These are phyloP conservation scores for Eucalyptus microcorys DNA, from an alignment of 345 rosid species.

Conservation along the genomic window DNA sequence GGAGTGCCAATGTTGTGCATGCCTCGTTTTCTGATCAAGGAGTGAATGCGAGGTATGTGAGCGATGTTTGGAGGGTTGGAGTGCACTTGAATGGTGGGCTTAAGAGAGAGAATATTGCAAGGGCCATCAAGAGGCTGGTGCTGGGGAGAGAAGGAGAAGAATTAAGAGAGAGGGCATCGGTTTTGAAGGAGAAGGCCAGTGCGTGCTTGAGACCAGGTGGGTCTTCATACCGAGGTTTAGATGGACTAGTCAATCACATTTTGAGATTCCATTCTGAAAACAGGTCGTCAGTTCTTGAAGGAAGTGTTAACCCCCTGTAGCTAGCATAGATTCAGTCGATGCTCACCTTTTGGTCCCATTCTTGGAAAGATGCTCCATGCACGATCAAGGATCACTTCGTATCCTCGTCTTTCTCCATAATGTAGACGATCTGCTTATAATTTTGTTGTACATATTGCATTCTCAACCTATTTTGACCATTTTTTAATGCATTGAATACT, in stretches of 20 bases:
- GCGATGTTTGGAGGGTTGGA: constrained; percentile 50
- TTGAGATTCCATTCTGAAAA: background rate
- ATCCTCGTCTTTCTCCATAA: background rate
- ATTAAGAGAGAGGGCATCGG: constrained; percentile 9
- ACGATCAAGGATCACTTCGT: background rate
- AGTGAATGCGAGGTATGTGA: constrained; percentile 32
- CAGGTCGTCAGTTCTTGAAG: background rate
- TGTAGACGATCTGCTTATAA: background rate
- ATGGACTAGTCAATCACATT: constrained; percentile 13
- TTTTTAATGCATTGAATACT: background rate
- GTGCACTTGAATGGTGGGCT: constrained; percentile 18
- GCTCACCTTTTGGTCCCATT: background rate
- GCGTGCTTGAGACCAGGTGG: constrained; percentile 20
- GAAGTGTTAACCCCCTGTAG: background rate
- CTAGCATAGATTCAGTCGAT: no score
- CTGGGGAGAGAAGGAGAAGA: constrained; percentile 20
- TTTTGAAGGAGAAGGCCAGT: constrained; percentile 19
- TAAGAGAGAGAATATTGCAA: constrained; percentile 21
- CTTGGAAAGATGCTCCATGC: background rate
- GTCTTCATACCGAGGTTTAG: constrained; percentile 19
- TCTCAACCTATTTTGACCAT: background rate
- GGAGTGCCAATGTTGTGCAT: constrained; percentile 65
- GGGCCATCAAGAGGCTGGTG: constrained; percentile 13
- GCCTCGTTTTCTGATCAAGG: constrained; percentile 48
- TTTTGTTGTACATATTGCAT: background rate